Base-by-base conservation (phyloP, 805 yeast species). In the Cyberlindnera xylosilytica region DNA sequence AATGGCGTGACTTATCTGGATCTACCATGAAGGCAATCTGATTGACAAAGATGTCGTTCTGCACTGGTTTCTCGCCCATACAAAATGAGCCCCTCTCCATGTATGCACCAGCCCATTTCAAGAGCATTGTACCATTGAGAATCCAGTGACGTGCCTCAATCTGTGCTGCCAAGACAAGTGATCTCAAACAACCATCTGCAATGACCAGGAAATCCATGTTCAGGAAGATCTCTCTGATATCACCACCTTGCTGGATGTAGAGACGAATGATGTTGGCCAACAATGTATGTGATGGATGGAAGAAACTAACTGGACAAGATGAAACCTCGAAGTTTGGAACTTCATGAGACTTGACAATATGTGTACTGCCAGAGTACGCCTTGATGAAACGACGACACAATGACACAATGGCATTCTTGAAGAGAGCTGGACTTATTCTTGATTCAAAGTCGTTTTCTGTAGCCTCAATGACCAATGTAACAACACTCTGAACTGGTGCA, bases 61-160 rank as follows among this genome's bases (percentile, higher is more conserved):
- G 76, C 89, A 22, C 89, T 68, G 16, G 86, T 64, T 20, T 65
- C 11, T 39, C 45, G 50, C 44, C 73, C 74, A 3, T 71, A 59
- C 56, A 72, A 65, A 4, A 59, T 47, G 6, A 64, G 3, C 41
- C 46, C 27, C 36, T 52, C n/a, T 69, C 73, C 41, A 65, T 65
- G 48, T 80, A 79, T 13, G 73, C 62, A 1, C 72, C 57, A 0
- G 80, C 74, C 49, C 78, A 79, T 33, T 73, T 68, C 4, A 77
- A 60, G 2, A 72, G 75, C 6, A 75, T 69, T 39, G 66, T 55
- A 17, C 93, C 93, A 54, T 84, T 84, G 63, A 91, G 73, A 3
- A 84, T 74, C 93, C 93, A 84, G 47, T 76, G 78, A 1, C 85
- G 85, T 2, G 75, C 64, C 26, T 72, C 73, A 3, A 82, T 75